phyloP scores from a whole-genome alignment of 2,329 filamentous ascomycete genomes.

The Aaosphaeria arxii region DNA sequence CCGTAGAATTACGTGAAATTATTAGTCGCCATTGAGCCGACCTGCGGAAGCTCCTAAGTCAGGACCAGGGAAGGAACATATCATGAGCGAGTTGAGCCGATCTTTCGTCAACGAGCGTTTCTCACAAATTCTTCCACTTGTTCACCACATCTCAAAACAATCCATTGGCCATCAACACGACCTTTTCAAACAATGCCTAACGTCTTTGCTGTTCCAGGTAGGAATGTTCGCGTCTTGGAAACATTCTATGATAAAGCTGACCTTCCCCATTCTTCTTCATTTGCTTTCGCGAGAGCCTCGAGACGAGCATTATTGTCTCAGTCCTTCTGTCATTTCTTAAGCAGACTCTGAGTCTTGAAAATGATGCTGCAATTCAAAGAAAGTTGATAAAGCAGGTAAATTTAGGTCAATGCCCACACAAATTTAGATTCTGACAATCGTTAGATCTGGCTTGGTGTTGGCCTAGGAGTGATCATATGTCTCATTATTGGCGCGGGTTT shows the following conservation, averaged over 20 bases:
- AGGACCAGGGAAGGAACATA: too few species aligned
- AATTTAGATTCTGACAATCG: slow-evolving; percentile 2
- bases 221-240: slow-evolving; percentile 5
- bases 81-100: too few species aligned
- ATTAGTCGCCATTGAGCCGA: too few species aligned
- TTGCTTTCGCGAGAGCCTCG: slow-evolving; percentile 79
- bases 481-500: slow-evolving; percentile 62
- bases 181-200: slow-evolving; percentile 50
- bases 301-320: slow-evolving; percentile 81
- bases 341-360: slow-evolving; percentile 67
- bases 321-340: slow-evolving; percentile 84
- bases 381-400: slow-evolving; percentile 61
- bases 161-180: too few species aligned
- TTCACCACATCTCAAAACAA: too few species aligned
- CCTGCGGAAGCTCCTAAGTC: too few species aligned
- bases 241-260: not conserved
- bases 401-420: not conserved
- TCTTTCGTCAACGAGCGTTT: too few species aligned
- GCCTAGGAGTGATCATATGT: slow-evolving; percentile 61
- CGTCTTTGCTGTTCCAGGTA: slow-evolving; percentile 69
- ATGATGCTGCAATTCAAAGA: slow-evolving; percentile 64
- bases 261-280: slow-evolving; percentile 71
- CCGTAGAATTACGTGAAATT: too few species aligned
- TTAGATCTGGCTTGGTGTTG: slow-evolving; percentile 68
- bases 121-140: too few species aligned